phyloP scores from a whole-genome alignment of 805 yeast genomes.

The Saccharomycopsis sp. region DNA sequence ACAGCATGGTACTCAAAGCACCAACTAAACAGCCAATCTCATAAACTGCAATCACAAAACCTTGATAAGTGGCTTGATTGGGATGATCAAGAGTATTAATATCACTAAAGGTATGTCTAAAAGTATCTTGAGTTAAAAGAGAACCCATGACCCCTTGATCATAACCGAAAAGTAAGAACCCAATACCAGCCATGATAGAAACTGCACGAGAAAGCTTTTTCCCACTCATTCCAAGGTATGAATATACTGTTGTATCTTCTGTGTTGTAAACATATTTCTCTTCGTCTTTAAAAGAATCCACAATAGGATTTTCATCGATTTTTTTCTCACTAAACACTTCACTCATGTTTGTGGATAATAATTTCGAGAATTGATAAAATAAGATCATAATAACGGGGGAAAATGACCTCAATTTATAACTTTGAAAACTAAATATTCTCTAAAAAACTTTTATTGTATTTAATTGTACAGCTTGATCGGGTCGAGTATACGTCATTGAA shows the following conservation, averaged over 20 bases:
- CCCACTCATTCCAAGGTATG: constrained; percentile 12
- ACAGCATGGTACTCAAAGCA: constrained; percentile 43
- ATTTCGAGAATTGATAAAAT: too few species aligned
- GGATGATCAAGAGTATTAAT: constrained; percentile 44
- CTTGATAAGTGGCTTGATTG: constrained; percentile 51
- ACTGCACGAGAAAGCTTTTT: constrained; percentile 6
- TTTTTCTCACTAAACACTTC: too few species aligned
- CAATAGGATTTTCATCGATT: too few species aligned
- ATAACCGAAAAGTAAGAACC: constrained; percentile 39
- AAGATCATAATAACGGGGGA: too few species aligned
- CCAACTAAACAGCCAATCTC: constrained; percentile 68
- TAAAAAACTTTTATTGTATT: too few species aligned
- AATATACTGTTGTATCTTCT: constrained; percentile 1
- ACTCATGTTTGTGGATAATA: too few species aligned
- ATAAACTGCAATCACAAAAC: constrained; percentile 58
- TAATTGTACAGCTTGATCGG: too few species aligned
- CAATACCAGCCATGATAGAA: constrained; percentile 12
- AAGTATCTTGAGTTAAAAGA: constrained; percentile 48
- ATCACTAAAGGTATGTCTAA: constrained; percentile 43
- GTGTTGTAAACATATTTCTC: too few species aligned
- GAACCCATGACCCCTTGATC: constrained; percentile 73
- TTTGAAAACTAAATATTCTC: too few species aligned
- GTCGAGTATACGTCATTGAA: too few species aligned
- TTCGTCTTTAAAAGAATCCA: too few species aligned
- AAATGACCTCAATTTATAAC: too few species aligned